These are phyloP conservation scores for Venturia nashicola DNA, from an alignment of 2,329 filamentous ascomycete species.

Conservation along the genomic window DNA sequence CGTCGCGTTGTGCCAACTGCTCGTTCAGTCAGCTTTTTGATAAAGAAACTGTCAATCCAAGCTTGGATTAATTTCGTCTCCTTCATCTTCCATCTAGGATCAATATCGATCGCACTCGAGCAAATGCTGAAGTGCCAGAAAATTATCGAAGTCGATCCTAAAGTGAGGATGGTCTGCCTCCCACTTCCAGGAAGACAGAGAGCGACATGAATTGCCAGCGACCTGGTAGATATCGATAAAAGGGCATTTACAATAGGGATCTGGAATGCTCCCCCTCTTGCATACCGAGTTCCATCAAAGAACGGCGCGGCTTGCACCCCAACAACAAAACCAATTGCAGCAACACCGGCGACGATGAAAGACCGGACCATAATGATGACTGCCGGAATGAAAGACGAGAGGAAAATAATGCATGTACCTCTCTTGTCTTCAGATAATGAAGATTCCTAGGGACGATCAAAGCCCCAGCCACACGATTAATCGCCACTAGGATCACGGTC, in stretches of 20 bases:
- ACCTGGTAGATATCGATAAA: neutral
- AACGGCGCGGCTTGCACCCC: neutral
- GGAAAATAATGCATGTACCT: neutral
- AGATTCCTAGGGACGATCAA: neutral
- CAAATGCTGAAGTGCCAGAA: neutral
- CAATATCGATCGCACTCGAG: no score
- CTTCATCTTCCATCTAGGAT: no score
- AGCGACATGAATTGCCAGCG: no score
- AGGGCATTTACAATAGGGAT: neutral
- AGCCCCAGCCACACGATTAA: neutral
- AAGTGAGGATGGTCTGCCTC: no score
- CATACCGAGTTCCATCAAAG: neutral
- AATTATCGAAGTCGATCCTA: neutral
- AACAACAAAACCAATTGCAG: neutral
- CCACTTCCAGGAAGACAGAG: no score
- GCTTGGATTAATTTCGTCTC: no score
- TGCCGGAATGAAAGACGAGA: no score
- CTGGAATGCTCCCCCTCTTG: neutral
- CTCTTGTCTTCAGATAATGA: neutral
- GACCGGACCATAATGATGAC: neutral
- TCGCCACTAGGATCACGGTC: neutral
- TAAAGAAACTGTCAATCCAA: no score
- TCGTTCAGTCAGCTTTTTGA: neutral
- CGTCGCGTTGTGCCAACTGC: neutral
- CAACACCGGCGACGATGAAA: neutral